phyloP scores from a whole-genome alignment of 2,329 filamentous ascomycete species.

The Pseudogymnoascus sp. region DNA sequence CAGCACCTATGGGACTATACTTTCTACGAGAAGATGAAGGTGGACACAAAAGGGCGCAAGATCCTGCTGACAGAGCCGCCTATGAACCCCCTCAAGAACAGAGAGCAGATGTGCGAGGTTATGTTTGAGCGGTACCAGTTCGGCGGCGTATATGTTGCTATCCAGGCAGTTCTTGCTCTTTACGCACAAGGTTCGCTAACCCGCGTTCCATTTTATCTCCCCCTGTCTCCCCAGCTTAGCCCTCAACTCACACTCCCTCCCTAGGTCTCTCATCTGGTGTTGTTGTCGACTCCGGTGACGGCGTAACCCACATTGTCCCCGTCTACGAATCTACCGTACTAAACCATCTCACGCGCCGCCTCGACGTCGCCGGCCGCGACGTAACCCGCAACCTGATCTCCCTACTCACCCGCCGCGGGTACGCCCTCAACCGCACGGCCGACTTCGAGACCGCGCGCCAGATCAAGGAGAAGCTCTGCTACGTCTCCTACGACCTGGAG shows the following conservation, averaged over 20 bases:
- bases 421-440: slow-evolving; percentile 93
- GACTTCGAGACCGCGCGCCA: slow-evolving; percentile 98
- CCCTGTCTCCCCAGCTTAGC: not conserved
- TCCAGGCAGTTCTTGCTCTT: slow-evolving; percentile 89
- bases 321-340: slow-evolving; percentile 98
- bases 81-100: slow-evolving; percentile 94
- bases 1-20: slow-evolving; percentile 99
- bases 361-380: slow-evolving; percentile 93
- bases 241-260: not conserved
- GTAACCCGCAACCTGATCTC: slow-evolving; percentile 98
- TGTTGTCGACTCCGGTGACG: slow-evolving; percentile 97
- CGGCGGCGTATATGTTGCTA: slow-evolving; percentile 94
- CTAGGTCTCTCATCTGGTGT: slow-evolving; percentile 81
- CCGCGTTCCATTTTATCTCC: not conserved
- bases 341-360: slow-evolving; percentile 87
- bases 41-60: slow-evolving; percentile 87
- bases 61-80: slow-evolving; percentile 95
- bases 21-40: slow-evolving; percentile 92
- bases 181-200: slow-evolving; percentile 76
- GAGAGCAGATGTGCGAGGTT: slow-evolving; percentile 96
- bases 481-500: slow-evolving; percentile 96
- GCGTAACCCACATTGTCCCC: slow-evolving; percentile 96
- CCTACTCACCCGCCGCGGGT: slow-evolving; percentile 84
- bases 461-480: slow-evolving; percentile 99
- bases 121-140: slow-evolving; percentile 98